A percentile compares a stretch with the other conserved stretches of the same genome.
Evolutionary conservation across 768 basidiomycete genomes (phyloP).

Genomic region (Gymnopilus junonius): DNA sequence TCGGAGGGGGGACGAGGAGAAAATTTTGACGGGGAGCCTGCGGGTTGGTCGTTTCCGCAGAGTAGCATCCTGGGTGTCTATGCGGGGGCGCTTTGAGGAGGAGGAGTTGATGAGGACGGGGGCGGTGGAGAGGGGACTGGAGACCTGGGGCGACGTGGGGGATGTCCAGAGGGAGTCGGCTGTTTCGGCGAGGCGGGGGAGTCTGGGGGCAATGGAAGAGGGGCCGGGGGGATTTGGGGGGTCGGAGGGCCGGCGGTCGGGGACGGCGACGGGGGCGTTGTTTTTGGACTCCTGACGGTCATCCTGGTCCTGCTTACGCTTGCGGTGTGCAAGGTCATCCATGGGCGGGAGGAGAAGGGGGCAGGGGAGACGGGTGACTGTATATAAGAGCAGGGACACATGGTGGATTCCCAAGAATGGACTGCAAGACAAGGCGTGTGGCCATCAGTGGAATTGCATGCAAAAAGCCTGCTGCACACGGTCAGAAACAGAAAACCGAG

Average conservation of each 20-base stretch:
- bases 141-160: constrained; percentile 34
- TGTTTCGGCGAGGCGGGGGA: constrained; percentile 37
- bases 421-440: constrained; percentile 36
- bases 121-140: constrained; percentile 34
- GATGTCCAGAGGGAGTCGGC: constrained; percentile 29
- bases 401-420: constrained; percentile 36
- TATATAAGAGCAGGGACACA: constrained; percentile 49
- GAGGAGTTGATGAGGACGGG: constrained; percentile 23
- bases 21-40: constrained; percentile 25
- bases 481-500: constrained; percentile 15
- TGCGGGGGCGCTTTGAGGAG: constrained; percentile 44
- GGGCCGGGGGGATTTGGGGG: constrained; percentile 18
- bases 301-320: constrained; percentile 69
- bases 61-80: constrained; percentile 36
- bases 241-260: constrained; percentile 31
- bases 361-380: constrained; percentile 24
- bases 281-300: constrained; percentile 35
- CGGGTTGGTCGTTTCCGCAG: constrained; percentile 18
- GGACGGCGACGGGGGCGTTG: constrained; percentile 37
- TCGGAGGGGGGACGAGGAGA: constrained; percentile 32
- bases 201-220: constrained; percentile 41
- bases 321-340: constrained; percentile 69
- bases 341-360: constrained; percentile 43
- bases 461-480: constrained; percentile 15
- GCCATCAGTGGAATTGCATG: constrained; percentile 25